Evolutionary conservation across 108 stramenopile genomes (phyloP).

Genomic region (Conticribra weissflogii): DNA sequence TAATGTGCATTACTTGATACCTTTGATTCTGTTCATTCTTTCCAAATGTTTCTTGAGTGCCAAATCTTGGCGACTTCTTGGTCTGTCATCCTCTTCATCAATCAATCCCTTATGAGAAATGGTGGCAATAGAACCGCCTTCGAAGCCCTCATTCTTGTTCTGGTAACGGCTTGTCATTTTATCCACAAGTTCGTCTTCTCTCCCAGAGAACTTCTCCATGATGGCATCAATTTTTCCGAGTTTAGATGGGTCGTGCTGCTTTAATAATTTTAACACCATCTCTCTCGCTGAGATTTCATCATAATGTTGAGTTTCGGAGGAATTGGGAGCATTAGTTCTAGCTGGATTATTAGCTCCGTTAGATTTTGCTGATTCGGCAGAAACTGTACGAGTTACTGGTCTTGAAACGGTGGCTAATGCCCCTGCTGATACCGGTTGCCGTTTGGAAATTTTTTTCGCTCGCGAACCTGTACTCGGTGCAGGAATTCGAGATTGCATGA

Average conservation of each 20-base stretch:
- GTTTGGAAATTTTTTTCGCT: conserved; percentile 5
- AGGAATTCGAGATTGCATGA: conserved; percentile 52
- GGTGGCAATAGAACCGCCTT: conserved; percentile 16
- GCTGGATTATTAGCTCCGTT: conserved; percentile 10
- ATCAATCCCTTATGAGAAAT: conserved; percentile 22
- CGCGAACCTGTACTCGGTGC: conserved; percentile 21
- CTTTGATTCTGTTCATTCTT: conserved; percentile 59
- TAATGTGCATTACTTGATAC: neutral
- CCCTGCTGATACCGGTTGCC: conserved; percentile 2
- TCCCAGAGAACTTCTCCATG: conserved; percentile 90
- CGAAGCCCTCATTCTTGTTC: conserved; percentile 15
- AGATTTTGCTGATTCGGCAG: conserved; percentile 20
- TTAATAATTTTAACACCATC: conserved; percentile 71
- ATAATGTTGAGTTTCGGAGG: no score
- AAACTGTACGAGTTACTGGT: conserved; percentile 8
- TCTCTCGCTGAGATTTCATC: conserved; percentile 60
- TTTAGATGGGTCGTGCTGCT: conserved; percentile 83
- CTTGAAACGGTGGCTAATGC: conserved; percentile 6
- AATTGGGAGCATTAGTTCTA: conserved; percentile 4
- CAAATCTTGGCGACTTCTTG: conserved; percentile 64
- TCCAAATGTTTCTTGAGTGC: conserved; percentile 81
- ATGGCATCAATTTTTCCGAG: conserved; percentile 84
- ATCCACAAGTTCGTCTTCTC: conserved; percentile 76
- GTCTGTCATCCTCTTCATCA: conserved; percentile 35
- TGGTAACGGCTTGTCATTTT: conserved; percentile 89